Percentiles rank a stretch among this genome's conserved stretches.
These are phyloP conservation scores for Agaricales sp. DNA, from an alignment of 1,284 basidiomycete genomes.

Conservation along the genomic window DNA sequence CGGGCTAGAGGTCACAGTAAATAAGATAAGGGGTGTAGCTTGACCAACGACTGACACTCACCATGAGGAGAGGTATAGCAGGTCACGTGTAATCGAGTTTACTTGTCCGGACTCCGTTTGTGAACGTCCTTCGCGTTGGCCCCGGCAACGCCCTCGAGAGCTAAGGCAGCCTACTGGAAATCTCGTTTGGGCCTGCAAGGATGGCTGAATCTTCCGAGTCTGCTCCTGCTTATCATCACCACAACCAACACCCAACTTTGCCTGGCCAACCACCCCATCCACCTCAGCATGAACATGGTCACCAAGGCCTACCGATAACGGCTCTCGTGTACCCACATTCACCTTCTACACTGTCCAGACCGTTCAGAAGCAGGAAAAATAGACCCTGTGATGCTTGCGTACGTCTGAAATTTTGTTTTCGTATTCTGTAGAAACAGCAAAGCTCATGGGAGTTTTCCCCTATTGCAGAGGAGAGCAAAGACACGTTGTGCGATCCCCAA, in stretches of 20 bases:
- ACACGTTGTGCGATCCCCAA: neutral
- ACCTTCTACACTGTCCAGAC: neutral
- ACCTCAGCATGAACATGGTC: neutral
- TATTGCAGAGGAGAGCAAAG: neutral
- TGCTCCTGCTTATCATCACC: neutral
- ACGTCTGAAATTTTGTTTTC: neutral
- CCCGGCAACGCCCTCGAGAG: neutral
- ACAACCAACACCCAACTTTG: neutral
- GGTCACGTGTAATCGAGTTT: too few relatives aligned
- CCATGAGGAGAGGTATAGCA: too few relatives aligned
- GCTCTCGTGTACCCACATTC: neutral
- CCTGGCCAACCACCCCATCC: neutral
- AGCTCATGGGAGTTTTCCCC: too few relatives aligned
- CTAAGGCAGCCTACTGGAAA: neutral
- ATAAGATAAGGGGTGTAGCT: too few relatives aligned
- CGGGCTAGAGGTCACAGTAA: too few relatives aligned
- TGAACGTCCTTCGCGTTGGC: too few relatives aligned
- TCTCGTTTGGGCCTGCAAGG: neutral
- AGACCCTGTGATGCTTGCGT: neutral
- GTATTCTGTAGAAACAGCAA: neutral
- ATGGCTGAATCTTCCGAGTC: neutral
- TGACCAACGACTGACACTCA: too few relatives aligned
- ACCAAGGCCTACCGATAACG: neutral
- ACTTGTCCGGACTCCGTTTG: too few relatives aligned
- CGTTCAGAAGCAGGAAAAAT: neutral